phyloP scores from a whole-genome alignment of 345 rosid genomes.

The Schrenkiella parvula region DNA sequence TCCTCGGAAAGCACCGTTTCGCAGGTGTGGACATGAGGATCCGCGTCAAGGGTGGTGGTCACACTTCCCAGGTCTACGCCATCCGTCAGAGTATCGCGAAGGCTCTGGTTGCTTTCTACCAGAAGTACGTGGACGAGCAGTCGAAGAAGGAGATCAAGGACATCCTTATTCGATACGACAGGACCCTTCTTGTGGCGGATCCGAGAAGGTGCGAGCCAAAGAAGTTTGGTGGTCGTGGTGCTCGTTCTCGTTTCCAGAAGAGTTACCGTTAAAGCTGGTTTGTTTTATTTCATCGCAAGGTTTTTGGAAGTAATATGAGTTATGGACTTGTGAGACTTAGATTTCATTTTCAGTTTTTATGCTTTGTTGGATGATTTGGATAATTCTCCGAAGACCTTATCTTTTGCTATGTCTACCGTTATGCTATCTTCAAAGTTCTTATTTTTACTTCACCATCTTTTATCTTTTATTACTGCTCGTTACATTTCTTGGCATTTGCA shows the following conservation, averaged over 20 bases:
- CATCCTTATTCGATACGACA: constrained; percentile 67
- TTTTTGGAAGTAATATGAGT: constrained; percentile 4
- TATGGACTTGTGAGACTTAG: constrained; percentile 23
- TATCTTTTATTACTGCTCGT: too few species aligned
- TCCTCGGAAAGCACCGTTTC: constrained; percentile 77
- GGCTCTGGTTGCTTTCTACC: constrained; percentile 78
- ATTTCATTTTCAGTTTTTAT: not conserved
- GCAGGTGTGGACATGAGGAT: constrained; percentile 83
- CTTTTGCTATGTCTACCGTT: constrained; percentile 4
- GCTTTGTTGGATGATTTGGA: constrained; percentile 12
- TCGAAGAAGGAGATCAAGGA: constrained; percentile 91
- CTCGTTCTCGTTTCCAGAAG: constrained; percentile 93
- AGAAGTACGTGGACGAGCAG: constrained; percentile 88
- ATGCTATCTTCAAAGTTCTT: constrained; percentile 3
- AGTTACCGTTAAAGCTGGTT: constrained; percentile 69
- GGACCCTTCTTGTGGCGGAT: constrained; percentile 89
- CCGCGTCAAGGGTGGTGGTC: constrained; percentile 83
- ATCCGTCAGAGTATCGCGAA: constrained; percentile 90
- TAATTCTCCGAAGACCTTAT: not conserved
- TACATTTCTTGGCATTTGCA: not conserved
- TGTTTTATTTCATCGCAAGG: constrained; percentile 15
- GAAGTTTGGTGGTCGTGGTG: constrained; percentile 97
- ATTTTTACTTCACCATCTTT: too few species aligned
- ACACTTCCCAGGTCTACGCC: constrained; percentile 90
- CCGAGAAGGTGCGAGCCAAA: constrained; percentile 95